Conservation (phyloP, 805 yeast species). For the Monosporozyma unispora region DNA sequence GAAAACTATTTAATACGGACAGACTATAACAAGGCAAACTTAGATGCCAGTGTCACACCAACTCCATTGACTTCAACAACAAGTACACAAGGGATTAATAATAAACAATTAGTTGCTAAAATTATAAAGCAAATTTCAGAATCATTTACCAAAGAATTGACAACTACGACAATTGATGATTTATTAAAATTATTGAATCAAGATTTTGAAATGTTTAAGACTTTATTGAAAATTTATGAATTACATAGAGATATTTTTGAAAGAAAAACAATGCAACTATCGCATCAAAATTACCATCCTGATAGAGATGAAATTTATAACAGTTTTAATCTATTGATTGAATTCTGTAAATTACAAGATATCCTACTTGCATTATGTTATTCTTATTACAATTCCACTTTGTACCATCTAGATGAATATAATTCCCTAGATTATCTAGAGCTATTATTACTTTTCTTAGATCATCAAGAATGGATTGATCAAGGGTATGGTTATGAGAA, state of each 20-base stretch:
- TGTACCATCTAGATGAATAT: conserved; percentile 12
- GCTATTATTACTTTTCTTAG: conserved; percentile 16
- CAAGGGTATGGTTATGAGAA: conserved; percentile 19
- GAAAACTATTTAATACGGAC: conserved; percentile 13
- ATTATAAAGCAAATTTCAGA: conserved; percentile 14
- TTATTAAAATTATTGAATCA: conserved; percentile 8
- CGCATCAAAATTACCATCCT: not conserved
- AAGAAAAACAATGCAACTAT: conserved; percentile 6
- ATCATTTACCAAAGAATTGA: not conserved
- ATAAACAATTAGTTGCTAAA: conserved; percentile 10
- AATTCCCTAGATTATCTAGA: conserved; percentile 17
- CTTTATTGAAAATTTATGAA: conserved; percentile 12
- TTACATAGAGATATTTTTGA: conserved; percentile 12
- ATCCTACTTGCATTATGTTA: conserved; percentile 17
- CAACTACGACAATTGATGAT: conserved; percentile 1
- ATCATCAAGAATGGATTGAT: conserved; percentile 20
- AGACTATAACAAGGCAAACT: not conserved
- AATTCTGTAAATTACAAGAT: conserved; percentile 14
- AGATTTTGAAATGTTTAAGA: conserved; percentile 17
- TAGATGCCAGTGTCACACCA: not conserved
- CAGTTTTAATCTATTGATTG: not conserved
- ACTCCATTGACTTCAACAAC: not conserved
- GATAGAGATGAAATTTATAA: not conserved
- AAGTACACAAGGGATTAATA: conserved; percentile 2
- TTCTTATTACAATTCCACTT: conserved; percentile 17